A percentile compares a stretch with the other conserved stretches of the same genome.
Evolutionary conservation across 129 eudicot genomes (phyloP).

Genomic region (Scalesia atractyloides): DNA sequence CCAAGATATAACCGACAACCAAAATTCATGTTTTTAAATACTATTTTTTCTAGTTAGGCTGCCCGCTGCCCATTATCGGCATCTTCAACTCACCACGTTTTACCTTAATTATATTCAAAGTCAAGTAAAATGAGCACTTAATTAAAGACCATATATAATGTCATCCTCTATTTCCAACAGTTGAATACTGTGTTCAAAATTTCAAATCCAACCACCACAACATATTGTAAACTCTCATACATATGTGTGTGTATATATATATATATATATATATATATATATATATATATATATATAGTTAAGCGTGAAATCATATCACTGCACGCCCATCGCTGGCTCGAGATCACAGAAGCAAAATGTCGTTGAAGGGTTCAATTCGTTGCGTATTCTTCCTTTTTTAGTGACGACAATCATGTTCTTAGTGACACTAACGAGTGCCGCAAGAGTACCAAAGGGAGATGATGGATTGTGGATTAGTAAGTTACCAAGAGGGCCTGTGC

Average conservation of each 20-base stretch:
- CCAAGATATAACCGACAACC: not conserved
- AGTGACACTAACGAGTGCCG: conserved; percentile 4
- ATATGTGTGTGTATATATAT: not conserved
- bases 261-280: conserved; percentile 5
- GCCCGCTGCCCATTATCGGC: no score
- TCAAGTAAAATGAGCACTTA: conserved; percentile 38
- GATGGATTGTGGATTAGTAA: conserved; percentile 25
- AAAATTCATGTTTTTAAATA: not conserved
- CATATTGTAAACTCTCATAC: not conserved
- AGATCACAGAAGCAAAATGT: not conserved
- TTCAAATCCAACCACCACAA: conserved; percentile 33
- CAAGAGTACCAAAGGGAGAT: conserved; percentile 31
- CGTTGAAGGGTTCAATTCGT: conserved; percentile 20
- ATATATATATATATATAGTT: conserved; percentile 9
- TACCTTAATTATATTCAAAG: conserved; percentile 27
- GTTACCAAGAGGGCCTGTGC: conserved; percentile 64
- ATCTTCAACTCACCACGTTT: conserved; percentile 9
- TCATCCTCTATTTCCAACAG: conserved; percentile 5
- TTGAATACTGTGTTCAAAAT: conserved; percentile 24
- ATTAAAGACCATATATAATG: not conserved
- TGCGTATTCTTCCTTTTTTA: not conserved
- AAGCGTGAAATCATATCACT: conserved; percentile 10
- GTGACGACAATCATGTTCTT: conserved; percentile 11
- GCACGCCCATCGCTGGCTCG: not conserved
- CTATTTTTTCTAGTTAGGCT: no score